These are phyloP conservation scores for Rhododendron ferrugineum DNA, from an alignment of 148 eudicot species.

Conservation along the genomic window DNA sequence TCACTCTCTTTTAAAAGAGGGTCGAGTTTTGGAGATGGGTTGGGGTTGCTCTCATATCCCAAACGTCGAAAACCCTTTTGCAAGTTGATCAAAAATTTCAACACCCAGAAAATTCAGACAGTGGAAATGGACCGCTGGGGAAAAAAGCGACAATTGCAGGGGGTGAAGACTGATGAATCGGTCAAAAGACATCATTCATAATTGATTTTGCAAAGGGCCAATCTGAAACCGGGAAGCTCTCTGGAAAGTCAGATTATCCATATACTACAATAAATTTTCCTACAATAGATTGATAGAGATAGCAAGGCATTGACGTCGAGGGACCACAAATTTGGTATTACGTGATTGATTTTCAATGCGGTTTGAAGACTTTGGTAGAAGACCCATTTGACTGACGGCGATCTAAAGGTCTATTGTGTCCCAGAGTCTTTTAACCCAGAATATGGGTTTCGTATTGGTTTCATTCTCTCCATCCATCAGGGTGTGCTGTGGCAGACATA, in stretches of 20 bases:
- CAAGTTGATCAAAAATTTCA: background rate
- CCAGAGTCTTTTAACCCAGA: background rate
- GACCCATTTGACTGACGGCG: slow-evolving; percentile 2
- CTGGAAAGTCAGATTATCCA: background rate
- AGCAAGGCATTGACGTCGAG: background rate
- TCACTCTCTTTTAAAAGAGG: no score
- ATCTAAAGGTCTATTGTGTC: background rate
- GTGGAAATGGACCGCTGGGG: background rate
- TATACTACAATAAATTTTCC: background rate
- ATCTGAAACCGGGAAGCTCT: background rate
- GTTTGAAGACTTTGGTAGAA: background rate
- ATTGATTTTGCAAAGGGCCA: background rate
- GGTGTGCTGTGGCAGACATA: background rate
- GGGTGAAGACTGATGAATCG: background rate
- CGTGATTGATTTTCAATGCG: background rate
- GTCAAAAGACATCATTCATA: background rate
- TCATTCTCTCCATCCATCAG: background rate
- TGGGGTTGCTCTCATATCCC: background rate
- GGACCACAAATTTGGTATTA: background rate
- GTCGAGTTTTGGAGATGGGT: no score
- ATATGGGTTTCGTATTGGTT: background rate
- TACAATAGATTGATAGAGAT: background rate
- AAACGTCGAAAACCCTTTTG: background rate
- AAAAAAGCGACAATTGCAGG: background rate
- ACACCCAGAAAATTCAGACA: background rate